These are phyloP conservation scores for Sporothrix euskadiensis DNA, from an alignment of 2,329 filamentous ascomycete genomes.

Conservation along the genomic window DNA sequence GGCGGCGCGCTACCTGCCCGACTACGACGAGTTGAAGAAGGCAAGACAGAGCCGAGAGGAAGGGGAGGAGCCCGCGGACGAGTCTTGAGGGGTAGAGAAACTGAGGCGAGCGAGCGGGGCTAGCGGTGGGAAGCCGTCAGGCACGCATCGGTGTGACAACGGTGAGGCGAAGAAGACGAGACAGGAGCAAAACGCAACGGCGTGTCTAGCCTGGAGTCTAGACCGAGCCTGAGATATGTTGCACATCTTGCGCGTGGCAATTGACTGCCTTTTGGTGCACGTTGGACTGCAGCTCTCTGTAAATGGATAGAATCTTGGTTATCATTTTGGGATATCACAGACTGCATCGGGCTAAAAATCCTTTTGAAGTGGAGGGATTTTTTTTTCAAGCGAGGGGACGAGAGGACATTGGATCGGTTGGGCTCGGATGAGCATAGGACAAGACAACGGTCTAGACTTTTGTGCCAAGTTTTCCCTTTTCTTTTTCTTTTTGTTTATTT, in stretches of 20 bases:
- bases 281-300: background rate
- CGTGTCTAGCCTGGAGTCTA: background rate
- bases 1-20: slow-evolving; percentile 41
- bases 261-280: background rate
- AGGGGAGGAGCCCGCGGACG: background rate
- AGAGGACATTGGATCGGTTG: background rate
- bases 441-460: background rate
- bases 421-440: background rate
- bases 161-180: background rate
- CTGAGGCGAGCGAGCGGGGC: background rate
- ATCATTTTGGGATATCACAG: background rate
- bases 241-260: background rate
- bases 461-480: too few relatives aligned
- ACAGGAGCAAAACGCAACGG: background rate
- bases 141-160: background rate
- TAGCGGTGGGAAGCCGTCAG: background rate
- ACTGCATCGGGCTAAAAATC: background rate
- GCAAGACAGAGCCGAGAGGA: background rate
- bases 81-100: background rate
- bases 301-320: background rate
- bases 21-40: slow-evolving; percentile 37
- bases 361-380: slow-evolving; percentile 2
- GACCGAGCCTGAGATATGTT: background rate
- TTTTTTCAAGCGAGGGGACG: background rate
- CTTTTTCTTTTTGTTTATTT: background rate